A percentile compares a stretch with the other conserved stretches of the same genome.
These are phyloP conservation scores for Ophiostoma sp. DNA, from an alignment of 2,329 filamentous ascomycete species.

Conservation along the genomic window DNA sequence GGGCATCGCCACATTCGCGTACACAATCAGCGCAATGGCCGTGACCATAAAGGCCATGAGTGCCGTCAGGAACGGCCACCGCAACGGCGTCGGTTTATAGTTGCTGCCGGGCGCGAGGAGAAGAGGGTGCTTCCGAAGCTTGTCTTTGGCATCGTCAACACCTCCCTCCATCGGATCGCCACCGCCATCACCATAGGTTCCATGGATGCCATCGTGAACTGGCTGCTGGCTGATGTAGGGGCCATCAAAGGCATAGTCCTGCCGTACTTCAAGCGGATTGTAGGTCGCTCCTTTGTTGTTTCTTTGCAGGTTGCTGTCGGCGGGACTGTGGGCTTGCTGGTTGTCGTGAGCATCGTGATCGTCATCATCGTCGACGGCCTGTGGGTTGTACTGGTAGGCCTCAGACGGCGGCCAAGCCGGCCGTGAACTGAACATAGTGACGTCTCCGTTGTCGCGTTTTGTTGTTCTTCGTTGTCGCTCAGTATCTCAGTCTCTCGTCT, in stretches of 20 bases:
- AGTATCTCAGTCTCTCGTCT: neutral
- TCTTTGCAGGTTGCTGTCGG: neutral
- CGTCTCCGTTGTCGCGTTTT: neutral
- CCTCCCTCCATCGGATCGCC: conserved; percentile 31
- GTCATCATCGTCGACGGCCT: conserved; percentile 37
- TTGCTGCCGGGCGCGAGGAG: conserved; percentile 28
- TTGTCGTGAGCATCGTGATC: conserved; percentile 21
- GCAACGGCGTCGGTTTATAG: conserved; percentile 39
- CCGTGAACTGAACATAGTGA: conserved; percentile 1
- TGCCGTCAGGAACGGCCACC: conserved; percentile 38
- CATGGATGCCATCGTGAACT: neutral
- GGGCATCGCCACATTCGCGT: conserved; percentile 36
- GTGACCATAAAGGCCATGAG: conserved; percentile 34
- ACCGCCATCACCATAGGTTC: neutral
- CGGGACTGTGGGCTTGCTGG: neutral
- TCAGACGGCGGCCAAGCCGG: conserved; percentile 10
- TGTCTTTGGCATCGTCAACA: conserved; percentile 24
- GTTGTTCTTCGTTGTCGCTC: neutral
- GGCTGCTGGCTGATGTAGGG: neutral
- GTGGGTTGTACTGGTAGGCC: conserved; percentile 37
- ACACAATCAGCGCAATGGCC: conserved; percentile 36
- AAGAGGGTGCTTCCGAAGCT: conserved; percentile 1
- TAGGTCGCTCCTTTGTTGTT: neutral
- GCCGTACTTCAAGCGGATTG: neutral
- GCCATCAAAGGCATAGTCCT: neutral